phyloP scores from a whole-genome alignment of 208 protist species.

The Acanthamoeba quina region DNA sequence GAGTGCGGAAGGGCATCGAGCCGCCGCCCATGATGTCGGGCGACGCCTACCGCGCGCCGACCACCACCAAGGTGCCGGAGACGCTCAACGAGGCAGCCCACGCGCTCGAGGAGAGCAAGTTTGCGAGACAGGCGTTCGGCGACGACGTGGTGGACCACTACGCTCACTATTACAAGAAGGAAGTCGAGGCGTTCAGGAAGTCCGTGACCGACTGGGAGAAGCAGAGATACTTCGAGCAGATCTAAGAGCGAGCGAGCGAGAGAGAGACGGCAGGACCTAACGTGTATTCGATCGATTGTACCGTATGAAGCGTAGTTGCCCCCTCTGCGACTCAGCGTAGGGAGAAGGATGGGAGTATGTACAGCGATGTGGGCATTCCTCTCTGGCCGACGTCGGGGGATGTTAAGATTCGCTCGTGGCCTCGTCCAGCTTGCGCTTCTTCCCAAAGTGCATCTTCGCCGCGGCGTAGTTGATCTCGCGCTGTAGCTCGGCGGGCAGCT shows the following conservation, averaged over 20 bases:
- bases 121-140: slow-evolving; percentile 22
- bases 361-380: not conserved
- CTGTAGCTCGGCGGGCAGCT: slow-evolving; percentile 20
- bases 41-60: not conserved
- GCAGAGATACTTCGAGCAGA: slow-evolving; percentile 60
- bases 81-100: slow-evolving; percentile 29
- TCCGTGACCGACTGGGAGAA: slow-evolving; percentile 67
- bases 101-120: slow-evolving; percentile 20
- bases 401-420: not conserved
- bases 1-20: slow-evolving; percentile 38
- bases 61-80: not conserved
- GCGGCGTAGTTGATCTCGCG: slow-evolving; percentile 60
- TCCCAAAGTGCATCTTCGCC: slow-evolving; percentile 37
- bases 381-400: not conserved
- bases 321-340: not conserved
- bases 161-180: slow-evolving; percentile 68
- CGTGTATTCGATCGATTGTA: not conserved
- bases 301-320: not conserved
- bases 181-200: slow-evolving; percentile 28
- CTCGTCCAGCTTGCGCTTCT: slow-evolving; percentile 49
- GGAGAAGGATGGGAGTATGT: not conserved
- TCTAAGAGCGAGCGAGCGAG: not conserved
- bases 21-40: slow-evolving; percentile 43
- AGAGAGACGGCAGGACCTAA: not conserved
- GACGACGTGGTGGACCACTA: slow-evolving; percentile 67